Evolutionary conservation across 306 rosid genomes (phyloP).

Genomic region (Psophocarpus tetragonolobus): DNA sequence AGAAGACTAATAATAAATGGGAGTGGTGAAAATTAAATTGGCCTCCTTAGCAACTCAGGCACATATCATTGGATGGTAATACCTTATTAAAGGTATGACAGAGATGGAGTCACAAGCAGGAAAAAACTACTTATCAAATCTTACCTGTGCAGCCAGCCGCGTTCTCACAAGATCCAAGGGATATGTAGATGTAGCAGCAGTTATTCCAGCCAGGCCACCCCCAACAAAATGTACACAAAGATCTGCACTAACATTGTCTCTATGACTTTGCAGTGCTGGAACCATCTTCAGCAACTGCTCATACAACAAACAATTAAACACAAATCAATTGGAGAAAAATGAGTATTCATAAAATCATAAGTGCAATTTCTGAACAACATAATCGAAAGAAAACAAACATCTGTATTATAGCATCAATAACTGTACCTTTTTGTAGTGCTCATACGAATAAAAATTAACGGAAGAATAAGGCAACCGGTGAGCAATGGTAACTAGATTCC

Average conservation of each 20-base stretch:
- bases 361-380: not conserved
- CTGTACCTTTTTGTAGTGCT: conserved; percentile 92
- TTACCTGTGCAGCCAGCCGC: conserved; percentile 97
- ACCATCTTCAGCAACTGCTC: conserved; percentile 58
- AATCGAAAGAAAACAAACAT: not conserved
- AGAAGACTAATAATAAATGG: not conserved
- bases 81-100: not conserved
- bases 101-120: not conserved
- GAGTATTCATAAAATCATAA: not conserved
- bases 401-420: conserved; percentile 5
- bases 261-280: conserved; percentile 55
- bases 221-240: conserved; percentile 72
- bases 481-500: conserved; percentile 93
- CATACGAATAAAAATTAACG: conserved; percentile 86
- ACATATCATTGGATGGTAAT: not conserved
- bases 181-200: conserved; percentile 88
- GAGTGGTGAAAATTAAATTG: conserved; percentile 1
- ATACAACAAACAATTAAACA: conserved; percentile 11
- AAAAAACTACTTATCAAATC: no score
- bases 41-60: not conserved
- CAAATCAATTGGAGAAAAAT: conserved; percentile 6
- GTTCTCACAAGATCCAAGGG: conserved; percentile 99
- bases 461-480: conserved; percentile 96
- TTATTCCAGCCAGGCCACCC: conserved; percentile 95
- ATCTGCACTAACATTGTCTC: conserved; percentile 59